phyloP scores from a whole-genome alignment of 2,329 filamentous ascomycete species.

The Fusarium liriodendri region DNA sequence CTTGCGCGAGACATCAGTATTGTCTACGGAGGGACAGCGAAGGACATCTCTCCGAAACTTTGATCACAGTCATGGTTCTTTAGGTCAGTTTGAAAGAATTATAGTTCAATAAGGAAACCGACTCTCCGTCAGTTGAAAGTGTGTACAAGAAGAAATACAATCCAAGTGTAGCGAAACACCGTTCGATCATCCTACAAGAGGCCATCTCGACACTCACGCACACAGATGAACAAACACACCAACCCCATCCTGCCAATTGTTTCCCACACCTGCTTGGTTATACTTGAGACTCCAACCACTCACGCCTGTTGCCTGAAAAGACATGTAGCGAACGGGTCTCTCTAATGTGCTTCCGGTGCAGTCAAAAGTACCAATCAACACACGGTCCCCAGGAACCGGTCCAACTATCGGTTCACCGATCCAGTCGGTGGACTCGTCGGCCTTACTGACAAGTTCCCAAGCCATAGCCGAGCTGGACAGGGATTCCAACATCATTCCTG shows the following conservation, averaged over 20 bases:
- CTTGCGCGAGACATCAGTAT: conserved; percentile 48
- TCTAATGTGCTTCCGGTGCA: neutral
- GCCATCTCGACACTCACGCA: neutral
- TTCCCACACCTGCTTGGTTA: conserved; percentile 7
- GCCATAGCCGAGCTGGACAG: conserved; percentile 10
- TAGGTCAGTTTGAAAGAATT: neutral
- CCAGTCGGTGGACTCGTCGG: neutral
- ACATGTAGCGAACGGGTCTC: neutral
- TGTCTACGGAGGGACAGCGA: conserved; percentile 48
- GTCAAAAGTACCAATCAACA: conserved; percentile 12
- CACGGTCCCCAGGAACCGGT: conserved; percentile 4
- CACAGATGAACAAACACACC: conserved; percentile 9
- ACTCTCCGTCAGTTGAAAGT: neutral
- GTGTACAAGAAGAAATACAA: conserved; percentile 6
- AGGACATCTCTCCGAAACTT: conserved; percentile 34
- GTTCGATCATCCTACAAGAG: neutral
- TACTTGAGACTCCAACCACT: conserved; percentile 11
- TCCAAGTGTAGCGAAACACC: neutral
- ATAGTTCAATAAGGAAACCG: neutral
- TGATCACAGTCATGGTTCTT: conserved; percentile 18
- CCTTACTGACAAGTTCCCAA: conserved; percentile 7
- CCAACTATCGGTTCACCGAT: neutral
- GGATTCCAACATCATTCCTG: conserved; percentile 7
- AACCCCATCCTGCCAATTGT: conserved; percentile 10
- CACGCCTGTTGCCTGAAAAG: conserved; percentile 7